A percentile compares a stretch with the other conserved stretches of the same genome.
Conservation (phyloP, 2,329 filamentous ascomycete genomes). For the Paramyrothecium sp. region DNA sequence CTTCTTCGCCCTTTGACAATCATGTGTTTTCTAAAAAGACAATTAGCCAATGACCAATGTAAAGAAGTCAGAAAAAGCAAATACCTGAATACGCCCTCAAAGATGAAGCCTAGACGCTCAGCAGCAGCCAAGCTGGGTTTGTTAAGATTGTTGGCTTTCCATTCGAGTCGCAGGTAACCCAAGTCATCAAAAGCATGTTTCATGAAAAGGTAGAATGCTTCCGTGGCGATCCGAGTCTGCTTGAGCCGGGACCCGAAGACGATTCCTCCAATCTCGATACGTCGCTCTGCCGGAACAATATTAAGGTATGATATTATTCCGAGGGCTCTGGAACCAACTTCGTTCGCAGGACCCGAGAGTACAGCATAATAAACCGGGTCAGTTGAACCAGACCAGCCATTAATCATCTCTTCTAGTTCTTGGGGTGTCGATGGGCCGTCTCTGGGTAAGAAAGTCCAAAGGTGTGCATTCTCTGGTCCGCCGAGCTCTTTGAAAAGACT, state of each 20-base stretch:
- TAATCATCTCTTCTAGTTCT: neutral
- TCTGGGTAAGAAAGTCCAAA: conserved; percentile 31
- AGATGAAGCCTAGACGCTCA: conserved; percentile 54
- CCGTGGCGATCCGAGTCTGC: conserved; percentile 54
- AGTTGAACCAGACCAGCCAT: conserved; percentile 18
- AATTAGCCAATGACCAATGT: neutral
- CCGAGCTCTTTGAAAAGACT: conserved; percentile 29
- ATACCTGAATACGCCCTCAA: conserved; percentile 57
- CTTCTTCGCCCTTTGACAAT: conserved; percentile 54
- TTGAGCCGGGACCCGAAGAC: conserved; percentile 49
- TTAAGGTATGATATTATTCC: conserved; percentile 44
- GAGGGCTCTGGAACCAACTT: conserved; percentile 27
- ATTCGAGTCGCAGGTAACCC: conserved; percentile 57
- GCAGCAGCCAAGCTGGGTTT: conserved; percentile 52
- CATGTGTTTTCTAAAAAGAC: conserved; percentile 48
- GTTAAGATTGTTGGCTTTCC: conserved; percentile 63
- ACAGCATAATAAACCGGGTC: conserved; percentile 45
- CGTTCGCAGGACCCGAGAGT: conserved; percentile 26
- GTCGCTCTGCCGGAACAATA: conserved; percentile 44
- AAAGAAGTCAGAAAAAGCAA: neutral
- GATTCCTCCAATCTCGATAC: conserved; percentile 57
- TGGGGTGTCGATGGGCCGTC: neutral
- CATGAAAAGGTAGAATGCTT: conserved; percentile 56
- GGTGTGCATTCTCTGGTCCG: conserved; percentile 23
- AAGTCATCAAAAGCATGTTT: conserved; percentile 49